phyloP scores from a whole-genome alignment of 305 asterid genomes.

The Striga hermonthica region DNA sequence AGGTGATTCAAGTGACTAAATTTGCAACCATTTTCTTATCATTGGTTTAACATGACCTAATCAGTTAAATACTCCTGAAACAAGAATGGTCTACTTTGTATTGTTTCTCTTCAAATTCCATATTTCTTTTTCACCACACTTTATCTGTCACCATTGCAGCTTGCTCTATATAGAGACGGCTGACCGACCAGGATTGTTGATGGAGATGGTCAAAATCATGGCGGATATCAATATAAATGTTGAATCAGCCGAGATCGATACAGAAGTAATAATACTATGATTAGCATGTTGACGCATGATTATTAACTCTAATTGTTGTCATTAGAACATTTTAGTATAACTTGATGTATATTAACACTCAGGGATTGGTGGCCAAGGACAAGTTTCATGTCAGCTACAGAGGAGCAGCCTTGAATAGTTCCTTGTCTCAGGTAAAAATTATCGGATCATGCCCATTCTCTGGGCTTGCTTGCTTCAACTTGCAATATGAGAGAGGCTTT shows the following conservation, averaged over 20 bases:
- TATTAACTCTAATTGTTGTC: neutral
- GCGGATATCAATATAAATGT: constrained; percentile 68
- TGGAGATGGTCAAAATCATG: constrained; percentile 82
- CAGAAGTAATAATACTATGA: constrained; percentile 57
- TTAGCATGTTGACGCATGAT: neutral
- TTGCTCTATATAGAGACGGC: constrained; percentile 91
- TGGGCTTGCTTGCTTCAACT: neutral
- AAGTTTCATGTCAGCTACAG: constrained; percentile 89
- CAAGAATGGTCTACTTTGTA: constrained; percentile 3
- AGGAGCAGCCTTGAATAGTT: constrained; percentile 81
- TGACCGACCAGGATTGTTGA: constrained; percentile 84
- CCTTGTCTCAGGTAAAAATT: constrained; percentile 79
- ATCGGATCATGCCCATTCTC: neutral
- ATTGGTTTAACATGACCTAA: neutral
- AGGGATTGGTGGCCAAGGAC: constrained; percentile 98
- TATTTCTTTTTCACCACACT: constrained; percentile 4
- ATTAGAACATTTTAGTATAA: constrained; percentile 18
- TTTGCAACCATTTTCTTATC: constrained; percentile 13
- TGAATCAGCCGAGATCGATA: constrained; percentile 96
- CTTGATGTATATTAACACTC: constrained; percentile 24
- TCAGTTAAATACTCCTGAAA: neutral
- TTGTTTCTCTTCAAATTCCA: constrained; percentile 21
- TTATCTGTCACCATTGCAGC: constrained; percentile 45
- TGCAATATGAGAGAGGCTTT: neutral
- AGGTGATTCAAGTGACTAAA: constrained; percentile 43